These are phyloP conservation scores for Trichocomaceae sp. DNA, from an alignment of 2,329 filamentous ascomycete species.

Conservation along the genomic window DNA sequence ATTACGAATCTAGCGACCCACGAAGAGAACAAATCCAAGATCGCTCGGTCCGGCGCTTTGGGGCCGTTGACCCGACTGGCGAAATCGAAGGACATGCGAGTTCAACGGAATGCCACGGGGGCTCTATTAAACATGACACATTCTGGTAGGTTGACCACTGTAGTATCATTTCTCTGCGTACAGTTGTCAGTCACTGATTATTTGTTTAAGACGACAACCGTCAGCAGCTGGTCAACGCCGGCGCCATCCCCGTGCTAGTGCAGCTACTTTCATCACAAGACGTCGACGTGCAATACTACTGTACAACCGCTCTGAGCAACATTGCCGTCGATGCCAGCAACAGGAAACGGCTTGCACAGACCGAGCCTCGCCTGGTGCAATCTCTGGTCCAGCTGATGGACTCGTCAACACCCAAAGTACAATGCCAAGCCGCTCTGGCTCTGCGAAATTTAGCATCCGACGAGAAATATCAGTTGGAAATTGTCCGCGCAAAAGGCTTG, in stretches of 20 bases:
- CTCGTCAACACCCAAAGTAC: constrained; percentile 92
- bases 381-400: constrained; percentile 96
- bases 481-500: constrained; percentile 82
- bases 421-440: constrained; percentile 92
- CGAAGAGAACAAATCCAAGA: constrained; percentile 98
- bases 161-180: background rate
- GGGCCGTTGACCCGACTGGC: constrained; percentile 84
- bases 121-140: constrained; percentile 98
- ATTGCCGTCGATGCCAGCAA: constrained; percentile 93
- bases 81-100: constrained; percentile 97
- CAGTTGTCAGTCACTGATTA: constrained; percentile 19
- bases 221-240: constrained; percentile 92
- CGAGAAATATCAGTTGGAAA: constrained; percentile 97
- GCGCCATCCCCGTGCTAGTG: constrained; percentile 95
- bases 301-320: constrained; percentile 95
- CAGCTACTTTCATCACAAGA: constrained; percentile 88
- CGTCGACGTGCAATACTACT: constrained; percentile 98
- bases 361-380: constrained; percentile 84
- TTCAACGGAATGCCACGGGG: constrained; percentile 94
- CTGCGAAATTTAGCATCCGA: constrained; percentile 93
- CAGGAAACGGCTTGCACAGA: constrained; percentile 81
- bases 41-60: constrained; percentile 87
- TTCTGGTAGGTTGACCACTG: constrained; percentile 59
- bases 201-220: constrained; percentile 75
- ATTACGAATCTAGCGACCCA: constrained; percentile 98